A percentile compares a stretch with the other conserved stretches of the same genome.
Conservation (phyloP, 768 basidiomycete genomes). For the Boletus fagicola region DNA sequence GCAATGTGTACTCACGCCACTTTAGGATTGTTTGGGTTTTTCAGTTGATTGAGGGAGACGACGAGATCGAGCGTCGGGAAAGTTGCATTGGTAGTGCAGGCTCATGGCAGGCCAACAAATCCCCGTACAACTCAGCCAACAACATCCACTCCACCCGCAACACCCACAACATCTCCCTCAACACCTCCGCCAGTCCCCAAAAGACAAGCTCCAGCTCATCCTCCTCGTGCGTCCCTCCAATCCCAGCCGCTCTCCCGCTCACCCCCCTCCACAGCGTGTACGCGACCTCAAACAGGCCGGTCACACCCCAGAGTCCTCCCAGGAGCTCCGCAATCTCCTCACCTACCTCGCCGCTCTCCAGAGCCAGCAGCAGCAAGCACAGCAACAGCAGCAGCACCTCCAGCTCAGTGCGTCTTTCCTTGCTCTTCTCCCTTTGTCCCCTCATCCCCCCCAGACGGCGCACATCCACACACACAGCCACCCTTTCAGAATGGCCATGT, state of each 20-base stretch:
- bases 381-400: constrained; percentile 30
- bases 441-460: constrained; percentile 32
- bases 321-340: constrained; percentile 43
- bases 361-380: constrained; percentile 25
- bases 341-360: constrained; percentile 37
- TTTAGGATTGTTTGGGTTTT: constrained; percentile 16
- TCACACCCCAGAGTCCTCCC: constrained; percentile 42
- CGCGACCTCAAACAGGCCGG: constrained; percentile 43
- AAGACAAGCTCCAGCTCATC: constrained; percentile 29
- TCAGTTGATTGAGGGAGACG: constrained; percentile 10
- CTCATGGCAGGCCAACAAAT: constrained; percentile 26
- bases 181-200: constrained; percentile 15
- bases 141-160: constrained; percentile 13
- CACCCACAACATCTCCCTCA: constrained; percentile 5
- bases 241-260: neutral
- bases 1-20: constrained; percentile 24
- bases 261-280: constrained; percentile 38
- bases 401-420: constrained; percentile 33
- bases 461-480: constrained; percentile 31
- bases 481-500: constrained; percentile 49
- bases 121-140: constrained; percentile 26
- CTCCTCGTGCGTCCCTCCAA: constrained; percentile 10
- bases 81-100: too few relatives aligned
- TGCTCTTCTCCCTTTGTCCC: neutral
- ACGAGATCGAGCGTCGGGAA: constrained; percentile 10